Percentiles rank a stretch among this genome's conserved stretches.
These are phyloP conservation scores for Neopestalotiopsis clavispora DNA, from an alignment of 2,329 filamentous ascomycete species.

Conservation along the genomic window DNA sequence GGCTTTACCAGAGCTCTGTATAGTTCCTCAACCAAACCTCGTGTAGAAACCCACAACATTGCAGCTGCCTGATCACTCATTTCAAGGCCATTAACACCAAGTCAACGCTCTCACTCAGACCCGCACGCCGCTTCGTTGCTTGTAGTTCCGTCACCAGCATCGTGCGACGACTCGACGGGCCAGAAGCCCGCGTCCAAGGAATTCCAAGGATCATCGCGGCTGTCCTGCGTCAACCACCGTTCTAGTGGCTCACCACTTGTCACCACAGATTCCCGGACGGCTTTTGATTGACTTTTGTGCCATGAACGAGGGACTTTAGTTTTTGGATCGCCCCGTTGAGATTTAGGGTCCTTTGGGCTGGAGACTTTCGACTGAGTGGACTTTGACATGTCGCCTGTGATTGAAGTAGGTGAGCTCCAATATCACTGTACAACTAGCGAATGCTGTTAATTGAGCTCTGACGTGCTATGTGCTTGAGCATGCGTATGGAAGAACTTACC, in stretches of 20 bases:
- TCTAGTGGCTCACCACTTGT: not conserved
- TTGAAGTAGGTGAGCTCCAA: not conserved
- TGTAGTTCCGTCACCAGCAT: not conserved
- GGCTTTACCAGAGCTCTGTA: too few relatives aligned
- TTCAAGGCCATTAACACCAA: not conserved
- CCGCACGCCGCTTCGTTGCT: not conserved
- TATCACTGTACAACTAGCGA: not conserved
- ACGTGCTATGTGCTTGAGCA: not conserved
- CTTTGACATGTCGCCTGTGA: not conserved
- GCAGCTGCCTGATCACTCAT: not conserved
- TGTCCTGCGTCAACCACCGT: not conserved
- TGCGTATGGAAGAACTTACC: not conserved
- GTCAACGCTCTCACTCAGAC: not conserved
- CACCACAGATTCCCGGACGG: not conserved
- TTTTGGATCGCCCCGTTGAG: not conserved
- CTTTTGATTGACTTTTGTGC: not conserved
- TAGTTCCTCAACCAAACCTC: too few relatives aligned
- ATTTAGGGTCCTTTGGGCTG: not conserved
- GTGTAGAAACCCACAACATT: too few relatives aligned
- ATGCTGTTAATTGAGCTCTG: not conserved
- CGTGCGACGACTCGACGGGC: not conserved
- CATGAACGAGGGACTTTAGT: not conserved
- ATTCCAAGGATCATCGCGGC: not conserved
- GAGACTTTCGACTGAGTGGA: not conserved
- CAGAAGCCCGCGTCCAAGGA: not conserved